A percentile compares a stretch with the other conserved stretches of the same genome.
phyloP scores from a whole-genome alignment of 2,329 filamentous ascomycete species.

The Cordyceps cateniannulata region DNA sequence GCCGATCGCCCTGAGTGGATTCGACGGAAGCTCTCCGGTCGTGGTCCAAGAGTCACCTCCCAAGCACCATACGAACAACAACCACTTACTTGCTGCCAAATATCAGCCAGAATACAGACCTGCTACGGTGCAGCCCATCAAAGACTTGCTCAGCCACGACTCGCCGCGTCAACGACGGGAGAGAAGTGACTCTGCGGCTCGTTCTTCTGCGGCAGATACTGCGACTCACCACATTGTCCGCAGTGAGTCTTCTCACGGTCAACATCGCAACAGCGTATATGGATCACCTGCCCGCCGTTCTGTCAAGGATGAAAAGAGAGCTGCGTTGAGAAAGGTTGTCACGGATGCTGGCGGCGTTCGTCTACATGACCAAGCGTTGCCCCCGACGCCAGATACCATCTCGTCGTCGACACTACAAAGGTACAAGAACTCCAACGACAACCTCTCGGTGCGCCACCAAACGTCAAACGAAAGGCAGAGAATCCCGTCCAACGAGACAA shows the following conservation, averaged over 20 bases:
- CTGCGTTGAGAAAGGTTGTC: constrained; percentile 40
- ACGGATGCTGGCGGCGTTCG: constrained; percentile 39
- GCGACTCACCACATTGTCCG: neutral
- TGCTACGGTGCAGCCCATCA: constrained; percentile 33
- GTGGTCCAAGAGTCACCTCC: neutral
- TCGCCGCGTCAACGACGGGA: constrained; percentile 48
- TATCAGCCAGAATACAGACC: neutral
- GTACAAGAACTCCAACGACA: constrained; percentile 46
- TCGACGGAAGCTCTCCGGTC: constrained; percentile 14
- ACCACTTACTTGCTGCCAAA: neutral
- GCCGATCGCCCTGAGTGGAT: constrained; percentile 24
- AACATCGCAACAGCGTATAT: constrained; percentile 14
- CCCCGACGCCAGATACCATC: constrained; percentile 55
- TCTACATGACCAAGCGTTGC: constrained; percentile 38
- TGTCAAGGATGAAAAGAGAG: constrained; percentile 41
- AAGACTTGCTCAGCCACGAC: constrained; percentile 36
- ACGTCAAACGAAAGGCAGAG: constrained; percentile 24
- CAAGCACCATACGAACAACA: constrained; percentile 5
- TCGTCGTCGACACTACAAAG: constrained; percentile 48
- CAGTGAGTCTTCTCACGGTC: neutral
- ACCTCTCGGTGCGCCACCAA: constrained; percentile 29
- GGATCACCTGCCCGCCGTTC: constrained; percentile 20
- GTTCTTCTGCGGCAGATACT: neutral
- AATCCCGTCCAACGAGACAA: neutral
- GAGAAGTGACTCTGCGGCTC: constrained; percentile 27